Evolutionary conservation across 805 yeast genomes (phyloP).

Genomic region (Isabelozyma heimii): DNA sequence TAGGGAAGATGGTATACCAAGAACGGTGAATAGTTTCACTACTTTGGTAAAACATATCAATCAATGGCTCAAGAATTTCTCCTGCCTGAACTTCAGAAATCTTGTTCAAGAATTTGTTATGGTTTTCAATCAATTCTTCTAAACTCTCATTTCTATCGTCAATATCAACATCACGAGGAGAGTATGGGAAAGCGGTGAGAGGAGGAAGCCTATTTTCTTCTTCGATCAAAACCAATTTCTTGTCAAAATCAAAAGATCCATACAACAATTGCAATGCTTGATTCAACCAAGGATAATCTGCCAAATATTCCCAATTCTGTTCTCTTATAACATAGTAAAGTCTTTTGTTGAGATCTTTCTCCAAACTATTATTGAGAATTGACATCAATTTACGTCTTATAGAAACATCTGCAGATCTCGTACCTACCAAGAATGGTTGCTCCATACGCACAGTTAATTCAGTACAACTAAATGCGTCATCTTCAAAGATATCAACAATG

Average conservation of each 20-base stretch:
- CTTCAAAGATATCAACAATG: conserved; percentile 83
- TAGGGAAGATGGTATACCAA: conserved; percentile 84
- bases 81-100: conserved; percentile 44
- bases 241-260: conserved; percentile 64
- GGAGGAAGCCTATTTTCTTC: conserved; percentile 55
- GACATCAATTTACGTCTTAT: conserved; percentile 77
- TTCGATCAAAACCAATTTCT: conserved; percentile 42
- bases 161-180: conserved; percentile 19
- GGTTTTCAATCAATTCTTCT: conserved; percentile 19
- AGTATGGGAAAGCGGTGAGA: conserved; percentile 41
- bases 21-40: conserved; percentile 75
- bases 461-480: conserved; percentile 70
- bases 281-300: conserved; percentile 92
- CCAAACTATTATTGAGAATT: conserved; percentile 75
- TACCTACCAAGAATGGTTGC: conserved; percentile 93
- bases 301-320: conserved; percentile 94
- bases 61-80: conserved; percentile 66
- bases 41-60: conserved; percentile 79
- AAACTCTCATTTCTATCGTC: conserved; percentile 21
- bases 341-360: conserved; percentile 72
- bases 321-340: conserved; percentile 85
- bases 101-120: conserved; percentile 26
- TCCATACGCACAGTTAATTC: conserved; percentile 94
- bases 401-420: conserved; percentile 72
- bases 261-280: conserved; percentile 87